Evolutionary conservation across 75 land plant species (phyloP).

Genomic region (Picea sitchensis): DNA sequence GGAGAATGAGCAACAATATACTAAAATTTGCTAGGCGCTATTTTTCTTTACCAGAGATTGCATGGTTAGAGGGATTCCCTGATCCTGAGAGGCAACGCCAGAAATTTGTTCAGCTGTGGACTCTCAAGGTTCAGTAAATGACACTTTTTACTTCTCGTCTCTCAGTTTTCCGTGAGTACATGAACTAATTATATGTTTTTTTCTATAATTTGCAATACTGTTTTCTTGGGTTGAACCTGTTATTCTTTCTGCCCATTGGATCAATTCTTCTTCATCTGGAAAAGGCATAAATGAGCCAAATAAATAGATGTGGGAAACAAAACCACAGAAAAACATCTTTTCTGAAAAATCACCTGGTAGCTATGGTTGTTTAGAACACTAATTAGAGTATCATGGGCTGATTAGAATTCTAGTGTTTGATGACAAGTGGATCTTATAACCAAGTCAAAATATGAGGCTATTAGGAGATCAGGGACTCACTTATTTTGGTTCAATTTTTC

Average conservation of each 20-base stretch:
- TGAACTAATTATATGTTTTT: not conserved
- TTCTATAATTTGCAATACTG: not conserved
- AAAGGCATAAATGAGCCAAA: not conserved
- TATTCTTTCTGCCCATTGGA: not conserved
- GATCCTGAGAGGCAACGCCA: constrained; percentile 57
- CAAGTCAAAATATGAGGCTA: not conserved
- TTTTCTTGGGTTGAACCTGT: not conserved
- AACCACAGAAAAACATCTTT: not conserved
- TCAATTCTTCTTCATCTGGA: not conserved
- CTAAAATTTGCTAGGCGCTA: constrained; percentile 58
- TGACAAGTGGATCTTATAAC: not conserved
- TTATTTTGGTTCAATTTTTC: too few species aligned
- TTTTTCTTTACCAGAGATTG: constrained; percentile 59
- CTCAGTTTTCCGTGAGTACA: not conserved
- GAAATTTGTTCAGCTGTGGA: constrained; percentile 84
- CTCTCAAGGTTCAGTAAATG: constrained; percentile 56
- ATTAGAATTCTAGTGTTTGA: not conserved
- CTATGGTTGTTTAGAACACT: not conserved
- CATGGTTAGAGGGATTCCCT: constrained; percentile 44
- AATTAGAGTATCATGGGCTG: too few species aligned
- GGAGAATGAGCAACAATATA: constrained; percentile 37
- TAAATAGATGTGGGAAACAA: not conserved
- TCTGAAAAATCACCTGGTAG: not conserved
- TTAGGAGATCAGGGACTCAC: too few species aligned
- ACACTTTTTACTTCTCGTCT: not conserved